A percentile compares a stretch with the other conserved stretches of the same genome.
phyloP scores from a whole-genome alignment of 371 early-diverging fungal species.

The Mucor sp. region DNA sequence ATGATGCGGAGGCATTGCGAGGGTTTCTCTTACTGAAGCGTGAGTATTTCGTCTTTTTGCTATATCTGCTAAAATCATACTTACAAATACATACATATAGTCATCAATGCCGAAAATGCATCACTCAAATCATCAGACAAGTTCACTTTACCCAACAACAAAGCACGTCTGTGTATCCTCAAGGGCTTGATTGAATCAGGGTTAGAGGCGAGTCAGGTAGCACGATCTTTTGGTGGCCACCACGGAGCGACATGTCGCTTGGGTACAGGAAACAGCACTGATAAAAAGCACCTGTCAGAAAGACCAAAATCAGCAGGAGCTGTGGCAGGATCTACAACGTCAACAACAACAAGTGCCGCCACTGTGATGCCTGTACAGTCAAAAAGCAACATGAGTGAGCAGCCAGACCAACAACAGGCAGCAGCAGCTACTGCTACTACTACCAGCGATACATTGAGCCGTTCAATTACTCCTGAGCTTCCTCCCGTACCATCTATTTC shows the following conservation, averaged over 20 bases:
- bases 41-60: too few species aligned
- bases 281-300: neutral
- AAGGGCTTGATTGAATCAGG: slow-evolving; percentile 45
- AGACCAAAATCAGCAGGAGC: slow-evolving; percentile 20
- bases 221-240: slow-evolving; percentile 3
- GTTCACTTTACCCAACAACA: slow-evolving; percentile 52
- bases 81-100: slow-evolving; percentile 14
- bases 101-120: slow-evolving; percentile 77
- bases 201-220: slow-evolving; percentile 16
- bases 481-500: slow-evolving; percentile 39
- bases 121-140: slow-evolving; percentile 67
- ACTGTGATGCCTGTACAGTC: neutral
- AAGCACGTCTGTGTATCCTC: slow-evolving; percentile 51
- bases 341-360: too few species aligned
- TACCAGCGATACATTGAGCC: neutral
- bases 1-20: slow-evolving; percentile 45
- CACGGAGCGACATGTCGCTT: neutral
- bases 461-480: slow-evolving; percentile 1
- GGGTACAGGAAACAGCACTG: neutral
- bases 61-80: neutral
- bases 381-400: neutral
- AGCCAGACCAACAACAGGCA: neutral
- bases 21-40: slow-evolving; percentile 64
- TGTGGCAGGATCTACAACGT: neutral
- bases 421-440: neutral